Evolutionary conservation across 129 eudicot species (phyloP).

Genomic region (Artemisia argyi): DNA sequence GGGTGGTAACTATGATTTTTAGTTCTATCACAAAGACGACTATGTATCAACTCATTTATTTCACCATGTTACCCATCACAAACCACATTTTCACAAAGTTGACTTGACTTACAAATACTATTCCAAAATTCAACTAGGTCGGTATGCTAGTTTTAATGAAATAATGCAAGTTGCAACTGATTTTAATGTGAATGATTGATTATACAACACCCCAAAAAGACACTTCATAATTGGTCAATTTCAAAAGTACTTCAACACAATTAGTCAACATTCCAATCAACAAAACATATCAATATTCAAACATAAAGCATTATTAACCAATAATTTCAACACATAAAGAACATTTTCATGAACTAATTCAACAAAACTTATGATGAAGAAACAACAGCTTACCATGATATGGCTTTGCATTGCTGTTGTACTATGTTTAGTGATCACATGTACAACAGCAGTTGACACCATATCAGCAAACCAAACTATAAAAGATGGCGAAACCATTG

Average conservation of each 20-base stretch:
- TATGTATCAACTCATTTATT: too few species aligned
- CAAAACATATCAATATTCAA: conserved; percentile 6
- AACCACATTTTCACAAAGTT: neutral
- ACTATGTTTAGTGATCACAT: conserved; percentile 16
- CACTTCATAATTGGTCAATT: neutral
- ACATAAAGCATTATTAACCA: neutral
- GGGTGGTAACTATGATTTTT: too few species aligned
- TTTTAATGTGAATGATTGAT: neutral
- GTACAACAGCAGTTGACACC: conserved; percentile 33
- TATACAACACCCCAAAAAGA: neutral
- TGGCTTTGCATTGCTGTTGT: conserved; percentile 15
- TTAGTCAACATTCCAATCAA: conserved; percentile 20
- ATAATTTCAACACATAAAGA: neutral
- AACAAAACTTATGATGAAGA: conserved; percentile 13
- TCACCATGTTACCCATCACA: too few species aligned
- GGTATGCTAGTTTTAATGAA: neutral
- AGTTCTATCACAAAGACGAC: too few species aligned
- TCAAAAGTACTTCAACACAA: neutral
- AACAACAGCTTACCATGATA: neutral
- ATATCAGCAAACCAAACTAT: conserved; percentile 36
- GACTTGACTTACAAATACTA: neutral
- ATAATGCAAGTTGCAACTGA: neutral
- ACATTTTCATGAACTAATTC: neutral
- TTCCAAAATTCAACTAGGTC: neutral
- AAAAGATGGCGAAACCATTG: conserved; percentile 34